Percentiles rank a stretch among this genome's conserved stretches.
These are phyloP conservation scores for Aspergillus haitiensis DNA, from an alignment of 495 filamentous ascomycete species.

Conservation along the genomic window DNA sequence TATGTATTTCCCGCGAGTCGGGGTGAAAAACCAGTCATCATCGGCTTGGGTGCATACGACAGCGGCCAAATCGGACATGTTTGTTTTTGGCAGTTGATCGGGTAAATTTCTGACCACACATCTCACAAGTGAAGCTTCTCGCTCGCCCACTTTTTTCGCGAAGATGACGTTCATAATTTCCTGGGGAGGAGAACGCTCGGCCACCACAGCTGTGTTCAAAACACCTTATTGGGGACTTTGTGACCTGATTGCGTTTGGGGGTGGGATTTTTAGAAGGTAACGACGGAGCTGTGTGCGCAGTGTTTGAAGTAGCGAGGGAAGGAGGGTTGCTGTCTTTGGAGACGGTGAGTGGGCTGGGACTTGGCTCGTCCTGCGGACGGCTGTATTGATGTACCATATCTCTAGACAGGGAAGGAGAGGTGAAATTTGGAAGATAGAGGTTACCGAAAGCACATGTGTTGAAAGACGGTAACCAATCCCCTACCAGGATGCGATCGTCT, in stretches of 20 bases:
- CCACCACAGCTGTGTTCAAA: constrained; percentile 20
- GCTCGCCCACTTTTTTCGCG: constrained; percentile 19
- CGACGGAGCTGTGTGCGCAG: not conserved
- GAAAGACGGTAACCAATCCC: not conserved
- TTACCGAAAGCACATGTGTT: not conserved
- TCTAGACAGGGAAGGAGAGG: not conserved
- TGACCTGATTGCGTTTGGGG: not conserved
- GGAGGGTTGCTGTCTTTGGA: not conserved
- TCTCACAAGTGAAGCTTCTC: constrained; percentile 15
- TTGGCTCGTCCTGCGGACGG: not conserved
- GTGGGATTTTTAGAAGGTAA: not conserved
- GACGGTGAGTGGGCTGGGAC: not conserved
- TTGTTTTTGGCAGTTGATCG: constrained; percentile 19
- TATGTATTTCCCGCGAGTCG: not conserved
- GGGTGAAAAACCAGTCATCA: not conserved
- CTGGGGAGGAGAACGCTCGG: constrained; percentile 17
- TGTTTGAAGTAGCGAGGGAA: not conserved
- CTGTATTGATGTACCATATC: not conserved
- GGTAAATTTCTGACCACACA: constrained; percentile 17
- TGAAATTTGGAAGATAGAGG: not conserved
- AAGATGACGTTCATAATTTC: constrained; percentile 20
- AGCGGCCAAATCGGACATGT: constrained; percentile 13
- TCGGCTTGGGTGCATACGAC: constrained; percentile 4
- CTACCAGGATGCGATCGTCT: not conserved
- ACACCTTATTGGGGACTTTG: constrained; percentile 14